These are phyloP conservation scores for Wolfiporia cocos DNA, from an alignment of 1,284 basidiomycete species.

Conservation along the genomic window DNA sequence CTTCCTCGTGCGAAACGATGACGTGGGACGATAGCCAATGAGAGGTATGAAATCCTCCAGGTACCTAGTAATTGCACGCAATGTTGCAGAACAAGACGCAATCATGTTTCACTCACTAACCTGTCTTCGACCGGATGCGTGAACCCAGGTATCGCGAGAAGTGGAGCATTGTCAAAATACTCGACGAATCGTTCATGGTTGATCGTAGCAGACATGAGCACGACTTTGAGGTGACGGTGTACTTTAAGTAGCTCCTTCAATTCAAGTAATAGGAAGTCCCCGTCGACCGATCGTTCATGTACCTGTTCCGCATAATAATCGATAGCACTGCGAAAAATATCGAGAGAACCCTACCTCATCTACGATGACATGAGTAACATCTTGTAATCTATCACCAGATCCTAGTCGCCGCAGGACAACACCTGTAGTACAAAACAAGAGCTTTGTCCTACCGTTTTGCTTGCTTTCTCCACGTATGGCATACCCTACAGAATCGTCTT, in stretches of 20 bases:
- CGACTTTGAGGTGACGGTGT: slow-evolving; percentile 75
- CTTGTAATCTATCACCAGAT: slow-evolving; percentile 65
- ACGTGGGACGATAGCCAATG: slow-evolving; percentile 40
- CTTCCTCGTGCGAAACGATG: slow-evolving; percentile 25
- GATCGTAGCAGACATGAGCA: slow-evolving; percentile 87
- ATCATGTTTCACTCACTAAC: slow-evolving; percentile 32
- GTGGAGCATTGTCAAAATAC: slow-evolving; percentile 80
- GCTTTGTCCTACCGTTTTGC: slow-evolving; percentile 58
- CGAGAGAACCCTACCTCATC: slow-evolving; percentile 65
- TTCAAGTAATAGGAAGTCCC: slow-evolving; percentile 88
- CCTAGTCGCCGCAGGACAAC: slow-evolving; percentile 79
- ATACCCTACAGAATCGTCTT: slow-evolving; percentile 86
- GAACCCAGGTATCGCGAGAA: slow-evolving; percentile 81
- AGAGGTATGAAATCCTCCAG: slow-evolving; percentile 72
- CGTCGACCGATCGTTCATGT: slow-evolving; percentile 88
- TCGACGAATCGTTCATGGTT: slow-evolving; percentile 79
- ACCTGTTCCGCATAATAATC: slow-evolving; percentile 40
- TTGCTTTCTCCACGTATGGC: slow-evolving; percentile 88
- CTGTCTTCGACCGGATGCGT: slow-evolving; percentile 76
- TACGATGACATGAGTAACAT: slow-evolving; percentile 83
- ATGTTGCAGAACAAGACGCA: not conserved
- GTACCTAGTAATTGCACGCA: slow-evolving; percentile 42
- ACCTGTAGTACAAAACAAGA: slow-evolving; percentile 93
- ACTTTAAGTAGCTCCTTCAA: slow-evolving; percentile 68
- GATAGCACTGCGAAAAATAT: not conserved